Base-by-base conservation (phyloP, 352 stramenopile species). In the Globisporangium cederbergense region DNA sequence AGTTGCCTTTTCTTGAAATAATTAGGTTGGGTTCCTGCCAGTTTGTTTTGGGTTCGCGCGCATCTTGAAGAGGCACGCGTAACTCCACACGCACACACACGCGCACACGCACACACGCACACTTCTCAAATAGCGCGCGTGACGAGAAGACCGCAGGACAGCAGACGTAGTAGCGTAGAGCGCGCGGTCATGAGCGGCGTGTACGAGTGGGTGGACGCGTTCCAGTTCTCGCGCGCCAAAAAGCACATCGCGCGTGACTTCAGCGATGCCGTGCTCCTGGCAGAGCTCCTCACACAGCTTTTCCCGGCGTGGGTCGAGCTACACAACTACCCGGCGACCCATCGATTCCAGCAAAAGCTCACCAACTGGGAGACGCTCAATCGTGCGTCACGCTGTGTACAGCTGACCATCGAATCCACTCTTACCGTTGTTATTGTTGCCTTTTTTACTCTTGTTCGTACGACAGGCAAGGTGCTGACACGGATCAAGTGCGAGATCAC, bases 311-410 rank as follows among this genome's bases (percentile, higher is more conserved):
- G 72, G 70, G 72, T 83, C 16, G 69, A 84, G 25, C 65, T 77
- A 18, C 74, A 87, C 43, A 84, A 84, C 61, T 84, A 84, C 43
- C 67, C 74, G 1, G 69, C 70, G 5, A 68, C 78, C 1, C 59
- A 74, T 56, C 67, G 70, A 5, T 69, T 83, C 47, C 69, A 83
- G 62, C 78, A 84, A 51, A 87, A 87, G 49, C 49, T 79, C 32
- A 65, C 64, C 50, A 87, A 87, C 70, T 87, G 78, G 78, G 78
- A 87, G 46, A 73, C 73, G 4, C 66, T 87, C 18, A 87, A 87
- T 22, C 74, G 78, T 86, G 53, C 42, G 78, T 58, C 22, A 8
- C 10, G 10, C n/a, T 40, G 58, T 18, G 4, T 11, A 20, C 16
- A 6, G n/a, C 28, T 32, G 2, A 18, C 3, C 20, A 32, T 1